A percentile compares a stretch with the other conserved stretches of the same genome.
Conservation (phyloP, 2,329 filamentous ascomycete species). For the Stachybotrys chartarum region DNA sequence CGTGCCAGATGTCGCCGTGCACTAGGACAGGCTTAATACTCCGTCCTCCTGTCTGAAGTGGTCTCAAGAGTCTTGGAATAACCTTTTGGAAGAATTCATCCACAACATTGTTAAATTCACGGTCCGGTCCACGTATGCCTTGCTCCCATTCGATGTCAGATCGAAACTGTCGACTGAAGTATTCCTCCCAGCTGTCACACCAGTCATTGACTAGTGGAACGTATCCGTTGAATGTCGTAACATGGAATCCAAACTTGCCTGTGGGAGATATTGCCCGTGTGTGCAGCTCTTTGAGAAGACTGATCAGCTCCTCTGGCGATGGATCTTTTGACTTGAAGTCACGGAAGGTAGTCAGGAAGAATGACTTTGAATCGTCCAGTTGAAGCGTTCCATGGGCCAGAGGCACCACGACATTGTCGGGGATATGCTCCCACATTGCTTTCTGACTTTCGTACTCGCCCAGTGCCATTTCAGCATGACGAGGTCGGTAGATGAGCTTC, state of each 20-base stretch:
- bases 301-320: not conserved
- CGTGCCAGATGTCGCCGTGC: not conserved
- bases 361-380: not conserved
- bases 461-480: not conserved
- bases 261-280: not conserved
- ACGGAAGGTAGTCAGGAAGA: not conserved
- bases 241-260: not conserved
- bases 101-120: not conserved
- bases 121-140: not conserved
- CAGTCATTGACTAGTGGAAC: not conserved
- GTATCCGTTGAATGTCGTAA: not conserved
- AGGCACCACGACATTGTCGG: not conserved
- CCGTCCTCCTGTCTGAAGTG: not conserved
- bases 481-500: not conserved
- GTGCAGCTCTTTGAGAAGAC: not conserved
- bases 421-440: not conserved
- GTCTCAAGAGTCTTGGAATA: not conserved
- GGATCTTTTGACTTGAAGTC: not conserved
- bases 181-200: not conserved
- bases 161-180: not conserved
- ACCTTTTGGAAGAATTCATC: not conserved
- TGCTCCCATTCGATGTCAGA: not conserved
- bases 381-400: not conserved
- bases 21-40: not conserved
- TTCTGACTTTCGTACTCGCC: conserved; percentile 1